Evolutionary conservation across 2,329 filamentous ascomycete genomes (phyloP).

Genomic region (Podosphaera xanthii): DNA sequence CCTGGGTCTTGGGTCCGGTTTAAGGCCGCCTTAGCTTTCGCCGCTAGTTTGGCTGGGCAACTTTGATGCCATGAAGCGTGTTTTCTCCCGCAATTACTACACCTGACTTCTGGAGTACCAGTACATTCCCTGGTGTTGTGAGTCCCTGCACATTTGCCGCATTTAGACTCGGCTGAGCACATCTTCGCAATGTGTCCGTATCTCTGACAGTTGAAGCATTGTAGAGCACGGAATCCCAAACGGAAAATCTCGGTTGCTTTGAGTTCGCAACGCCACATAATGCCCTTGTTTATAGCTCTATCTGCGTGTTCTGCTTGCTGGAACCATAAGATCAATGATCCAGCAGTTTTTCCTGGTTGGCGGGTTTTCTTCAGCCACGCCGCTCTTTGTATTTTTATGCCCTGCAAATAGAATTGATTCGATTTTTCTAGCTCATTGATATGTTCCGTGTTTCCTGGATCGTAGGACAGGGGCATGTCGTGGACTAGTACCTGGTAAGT

Average conservation of each 20-base stretch:
- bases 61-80: neutral
- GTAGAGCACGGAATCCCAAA: neutral
- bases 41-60: neutral
- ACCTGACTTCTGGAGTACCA: neutral
- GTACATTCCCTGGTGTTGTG: neutral
- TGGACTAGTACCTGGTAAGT: neutral
- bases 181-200: neutral
- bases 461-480: neutral
- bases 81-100: slow-evolving; percentile 1
- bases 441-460: neutral
- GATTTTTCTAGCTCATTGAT: neutral
- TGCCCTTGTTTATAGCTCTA: neutral
- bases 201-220: neutral
- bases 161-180: neutral
- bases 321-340: neutral
- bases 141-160: neutral
- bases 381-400: neutral
- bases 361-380: neutral
- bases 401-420: neutral
- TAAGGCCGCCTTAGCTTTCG: neutral
- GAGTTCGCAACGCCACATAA: neutral
- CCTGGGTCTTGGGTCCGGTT: neutral
- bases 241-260: neutral
- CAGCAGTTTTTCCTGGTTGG: neutral
- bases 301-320: neutral